Evolutionary conservation across 2,329 filamentous ascomycete species (phyloP).

Genomic region (Annulohypoxylon truncatum): DNA sequence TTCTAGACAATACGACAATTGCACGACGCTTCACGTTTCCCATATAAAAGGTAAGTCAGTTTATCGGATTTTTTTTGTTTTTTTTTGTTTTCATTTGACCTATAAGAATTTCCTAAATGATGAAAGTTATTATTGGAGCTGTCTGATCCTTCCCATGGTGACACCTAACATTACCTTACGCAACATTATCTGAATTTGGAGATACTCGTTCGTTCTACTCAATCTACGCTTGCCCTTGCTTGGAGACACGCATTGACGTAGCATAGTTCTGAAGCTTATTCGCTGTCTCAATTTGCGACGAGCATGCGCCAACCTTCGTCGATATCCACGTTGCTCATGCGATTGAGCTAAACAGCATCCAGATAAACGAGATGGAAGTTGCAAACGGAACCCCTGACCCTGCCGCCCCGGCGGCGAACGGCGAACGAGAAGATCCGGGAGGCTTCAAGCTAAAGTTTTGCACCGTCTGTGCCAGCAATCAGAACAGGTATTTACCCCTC

Average conservation of each 20-base stretch:
- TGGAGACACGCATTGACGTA: slow-evolving; percentile 12
- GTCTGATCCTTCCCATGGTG: slow-evolving; percentile 74
- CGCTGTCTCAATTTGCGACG: neutral
- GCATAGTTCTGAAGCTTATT: neutral
- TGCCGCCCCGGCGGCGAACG: slow-evolving; percentile 53
- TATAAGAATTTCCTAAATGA: slow-evolving; percentile 37
- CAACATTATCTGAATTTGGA: slow-evolving; percentile 57
- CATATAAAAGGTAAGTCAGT: slow-evolving; percentile 23
- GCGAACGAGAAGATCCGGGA: slow-evolving; percentile 62
- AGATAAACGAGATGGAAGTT: slow-evolving; percentile 51
- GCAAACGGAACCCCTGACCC: slow-evolving; percentile 53
- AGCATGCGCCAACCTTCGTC: slow-evolving; percentile 25
- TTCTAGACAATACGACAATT: neutral
- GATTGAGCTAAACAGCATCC: slow-evolving; percentile 8
- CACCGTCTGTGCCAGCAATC: slow-evolving; percentile 98
- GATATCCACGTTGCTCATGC: slow-evolving; percentile 37
- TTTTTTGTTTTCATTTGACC: neutral
- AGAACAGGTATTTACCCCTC: slow-evolving; percentile 78
- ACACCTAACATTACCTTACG: slow-evolving; percentile 69
- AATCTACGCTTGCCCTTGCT: neutral
- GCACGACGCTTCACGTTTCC: neutral
- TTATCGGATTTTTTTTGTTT: neutral
- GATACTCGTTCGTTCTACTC: slow-evolving; percentile 38
- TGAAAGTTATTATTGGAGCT: slow-evolving; percentile 78
- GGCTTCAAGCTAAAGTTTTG: slow-evolving; percentile 94